A percentile compares a stretch with the other conserved stretches of the same genome.
These are phyloP conservation scores for Lactarius indigo DNA, from an alignment of 768 basidiomycete genomes.

Conservation along the genomic window DNA sequence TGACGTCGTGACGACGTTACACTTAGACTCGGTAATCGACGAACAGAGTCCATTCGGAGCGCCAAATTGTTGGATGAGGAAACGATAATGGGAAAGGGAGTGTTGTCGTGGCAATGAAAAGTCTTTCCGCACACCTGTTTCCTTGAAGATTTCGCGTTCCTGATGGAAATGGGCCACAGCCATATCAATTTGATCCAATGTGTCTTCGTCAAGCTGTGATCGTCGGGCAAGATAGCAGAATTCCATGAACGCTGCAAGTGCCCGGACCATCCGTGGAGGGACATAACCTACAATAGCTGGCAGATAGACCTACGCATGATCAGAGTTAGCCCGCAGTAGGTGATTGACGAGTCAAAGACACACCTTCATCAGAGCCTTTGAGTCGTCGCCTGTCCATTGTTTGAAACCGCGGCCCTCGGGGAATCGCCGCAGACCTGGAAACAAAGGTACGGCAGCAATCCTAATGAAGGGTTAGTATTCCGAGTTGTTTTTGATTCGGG, in stretches of 20 bases:
- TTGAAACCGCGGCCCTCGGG: not conserved
- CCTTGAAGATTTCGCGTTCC: not conserved
- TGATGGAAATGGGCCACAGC: not conserved
- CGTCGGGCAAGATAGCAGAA: not conserved
- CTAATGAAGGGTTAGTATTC: not conserved
- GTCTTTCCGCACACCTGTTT: too few relatives aligned
- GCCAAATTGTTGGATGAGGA: too few relatives aligned
- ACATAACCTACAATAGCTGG: not conserved
- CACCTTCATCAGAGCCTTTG: constrained; percentile 6
- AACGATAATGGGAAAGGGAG: too few relatives aligned
- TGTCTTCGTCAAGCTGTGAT: not conserved
- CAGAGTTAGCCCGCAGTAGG: too few relatives aligned
- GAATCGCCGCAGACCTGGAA: not conserved
- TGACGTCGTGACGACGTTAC: too few relatives aligned
- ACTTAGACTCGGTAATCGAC: too few relatives aligned
- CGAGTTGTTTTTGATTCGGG: too few relatives aligned
- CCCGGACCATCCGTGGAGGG: not conserved
- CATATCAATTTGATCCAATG: not conserved
- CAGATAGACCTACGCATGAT: not conserved
- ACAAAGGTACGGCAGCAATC: too few relatives aligned
- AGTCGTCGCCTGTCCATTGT: constrained; percentile 2
- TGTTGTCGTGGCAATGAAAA: too few relatives aligned
- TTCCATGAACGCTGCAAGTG: not conserved
- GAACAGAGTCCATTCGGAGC: not conserved
- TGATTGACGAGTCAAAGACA: too few relatives aligned